These are phyloP conservation scores for Euphorbia corollata DNA, from an alignment of 441 rosid species.

Conservation along the genomic window DNA sequence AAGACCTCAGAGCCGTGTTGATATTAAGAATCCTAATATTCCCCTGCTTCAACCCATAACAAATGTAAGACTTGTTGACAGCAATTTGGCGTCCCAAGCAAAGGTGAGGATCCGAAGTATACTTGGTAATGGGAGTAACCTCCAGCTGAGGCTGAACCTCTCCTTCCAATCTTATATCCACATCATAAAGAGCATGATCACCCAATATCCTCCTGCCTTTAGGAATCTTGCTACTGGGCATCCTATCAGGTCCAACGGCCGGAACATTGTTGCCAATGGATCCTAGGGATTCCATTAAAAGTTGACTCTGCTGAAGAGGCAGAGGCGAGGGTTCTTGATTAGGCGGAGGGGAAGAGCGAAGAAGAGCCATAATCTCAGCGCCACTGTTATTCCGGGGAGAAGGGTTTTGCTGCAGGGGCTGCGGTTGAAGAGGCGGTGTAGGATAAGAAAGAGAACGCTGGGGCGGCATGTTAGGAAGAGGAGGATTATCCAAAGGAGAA, in stretches of 20 bases:
- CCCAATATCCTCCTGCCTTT: slow-evolving; percentile 47
- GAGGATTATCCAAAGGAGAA: neutral
- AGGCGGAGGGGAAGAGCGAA: slow-evolving; percentile 30
- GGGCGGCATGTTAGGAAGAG: slow-evolving; percentile 3
- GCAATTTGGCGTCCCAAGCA: slow-evolving; percentile 71
- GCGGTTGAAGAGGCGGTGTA: slow-evolving; percentile 37
- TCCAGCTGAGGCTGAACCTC: slow-evolving; percentile 66
- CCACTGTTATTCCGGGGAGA: slow-evolving; percentile 31
- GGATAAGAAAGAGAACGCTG: slow-evolving; percentile 38
- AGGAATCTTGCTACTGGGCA: slow-evolving; percentile 48
- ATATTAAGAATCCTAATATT: slow-evolving; percentile 67
- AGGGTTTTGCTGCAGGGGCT: slow-evolving; percentile 15
- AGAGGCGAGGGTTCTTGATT: slow-evolving; percentile 14
- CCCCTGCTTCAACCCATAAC: slow-evolving; percentile 70
- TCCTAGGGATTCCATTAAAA: neutral
- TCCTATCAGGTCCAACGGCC: slow-evolving; percentile 15
- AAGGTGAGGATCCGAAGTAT: slow-evolving; percentile 59
- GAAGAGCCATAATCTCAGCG: slow-evolving; percentile 62
- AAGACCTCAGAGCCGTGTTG: slow-evolving; percentile 60
- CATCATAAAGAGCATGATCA: slow-evolving; percentile 37
- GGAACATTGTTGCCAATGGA: neutral
- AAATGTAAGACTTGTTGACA: slow-evolving; percentile 56
- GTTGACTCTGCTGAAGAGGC: slow-evolving; percentile 15
- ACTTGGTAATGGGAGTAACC: slow-evolving; percentile 64
- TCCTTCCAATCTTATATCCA: slow-evolving; percentile 41